These are phyloP conservation scores for Ophiocordyceps camponoti-floridani DNA, from an alignment of 2,329 filamentous ascomycete species.

Conservation along the genomic window DNA sequence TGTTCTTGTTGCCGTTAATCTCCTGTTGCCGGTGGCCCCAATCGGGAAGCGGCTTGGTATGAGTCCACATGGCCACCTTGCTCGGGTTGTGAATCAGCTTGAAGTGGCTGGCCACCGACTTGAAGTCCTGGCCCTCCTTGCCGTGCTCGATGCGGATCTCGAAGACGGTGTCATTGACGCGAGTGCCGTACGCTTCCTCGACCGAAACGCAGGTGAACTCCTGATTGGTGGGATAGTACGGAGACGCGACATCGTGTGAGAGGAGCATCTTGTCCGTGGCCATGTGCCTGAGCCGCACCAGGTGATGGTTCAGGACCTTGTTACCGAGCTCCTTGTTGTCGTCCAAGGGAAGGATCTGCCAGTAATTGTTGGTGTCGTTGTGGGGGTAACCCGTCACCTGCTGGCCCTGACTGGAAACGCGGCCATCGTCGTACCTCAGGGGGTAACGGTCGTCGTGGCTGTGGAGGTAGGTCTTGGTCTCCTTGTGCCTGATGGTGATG, in stretches of 20 bases:
- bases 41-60: constrained; percentile 84
- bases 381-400: constrained; percentile 96
- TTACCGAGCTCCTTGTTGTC: constrained; percentile 41
- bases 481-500: constrained; percentile 84
- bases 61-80: constrained; percentile 98
- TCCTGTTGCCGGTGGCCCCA: constrained; percentile 97
- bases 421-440: constrained; percentile 88
- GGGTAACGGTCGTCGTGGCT: constrained; percentile 82
- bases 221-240: constrained; percentile 92
- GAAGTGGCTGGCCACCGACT: constrained; percentile 81
- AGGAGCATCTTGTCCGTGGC: constrained; percentile 74
- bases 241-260: constrained; percentile 92
- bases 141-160: constrained; percentile 80
- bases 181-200: constrained; percentile 54
- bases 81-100: constrained; percentile 88
- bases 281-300: constrained; percentile 72
- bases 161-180: constrained; percentile 80
- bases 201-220: constrained; percentile 76
- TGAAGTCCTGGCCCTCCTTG: constrained; percentile 69
- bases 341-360: constrained; percentile 68
- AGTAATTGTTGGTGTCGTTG: constrained; percentile 98
- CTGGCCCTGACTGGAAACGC: constrained; percentile 92
- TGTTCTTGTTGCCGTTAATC: constrained; percentile 98
- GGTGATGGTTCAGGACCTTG: constrained; percentile 63
- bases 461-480: constrained; percentile 91